phyloP scores from a whole-genome alignment of 352 stramenopile genomes.

The Pythium plurisporium region DNA sequence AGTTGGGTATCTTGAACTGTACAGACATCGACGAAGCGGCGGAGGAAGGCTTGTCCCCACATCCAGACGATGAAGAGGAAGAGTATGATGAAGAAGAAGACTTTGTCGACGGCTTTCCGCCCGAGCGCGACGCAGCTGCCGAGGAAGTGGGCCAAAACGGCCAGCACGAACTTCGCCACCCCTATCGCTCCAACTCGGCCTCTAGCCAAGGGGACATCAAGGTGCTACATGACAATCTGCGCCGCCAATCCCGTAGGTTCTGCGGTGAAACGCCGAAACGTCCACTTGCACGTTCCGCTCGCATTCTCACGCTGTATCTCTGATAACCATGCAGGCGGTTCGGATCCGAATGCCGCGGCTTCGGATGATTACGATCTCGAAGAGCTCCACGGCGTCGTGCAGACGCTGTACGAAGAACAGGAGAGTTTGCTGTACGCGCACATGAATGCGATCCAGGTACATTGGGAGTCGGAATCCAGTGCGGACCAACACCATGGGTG shows the following conservation, averaged over 20 bases:
- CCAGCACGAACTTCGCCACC: conserved; percentile 18
- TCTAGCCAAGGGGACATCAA: conserved; percentile 68
- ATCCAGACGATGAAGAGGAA: conserved; percentile 25
- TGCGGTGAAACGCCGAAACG: conserved; percentile 1
- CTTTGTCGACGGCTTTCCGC: conserved; percentile 10
- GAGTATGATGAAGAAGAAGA: conserved; percentile 26
- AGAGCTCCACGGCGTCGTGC: conserved; percentile 63
- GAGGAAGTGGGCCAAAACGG: conserved; percentile 10
- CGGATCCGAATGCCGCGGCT: conserved; percentile 13
- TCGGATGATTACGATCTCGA: conserved; percentile 46
- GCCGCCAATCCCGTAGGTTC: conserved; percentile 45
- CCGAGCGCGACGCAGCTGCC: conserved; percentile 14
- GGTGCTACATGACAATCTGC: conserved; percentile 45
- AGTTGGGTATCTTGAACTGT: neutral
- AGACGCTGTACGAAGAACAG: conserved; percentile 95
- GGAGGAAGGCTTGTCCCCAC: conserved; percentile 19
- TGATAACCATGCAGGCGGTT: conserved; percentile 6
- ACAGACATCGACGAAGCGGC: conserved; percentile 33
- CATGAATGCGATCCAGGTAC: conserved; percentile 94
- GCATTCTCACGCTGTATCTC: neutral
- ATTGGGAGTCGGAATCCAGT: neutral
- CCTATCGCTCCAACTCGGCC: conserved; percentile 26
- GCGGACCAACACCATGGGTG: too few species aligned
- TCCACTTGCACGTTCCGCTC: conserved; percentile 1
- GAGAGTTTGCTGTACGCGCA: conserved; percentile 94